Percentiles rank a stretch among this genome's conserved stretches.
Evolutionary conservation across 192 early-diverging fungal species (phyloP).

Genomic region (Coemansia sp.): DNA sequence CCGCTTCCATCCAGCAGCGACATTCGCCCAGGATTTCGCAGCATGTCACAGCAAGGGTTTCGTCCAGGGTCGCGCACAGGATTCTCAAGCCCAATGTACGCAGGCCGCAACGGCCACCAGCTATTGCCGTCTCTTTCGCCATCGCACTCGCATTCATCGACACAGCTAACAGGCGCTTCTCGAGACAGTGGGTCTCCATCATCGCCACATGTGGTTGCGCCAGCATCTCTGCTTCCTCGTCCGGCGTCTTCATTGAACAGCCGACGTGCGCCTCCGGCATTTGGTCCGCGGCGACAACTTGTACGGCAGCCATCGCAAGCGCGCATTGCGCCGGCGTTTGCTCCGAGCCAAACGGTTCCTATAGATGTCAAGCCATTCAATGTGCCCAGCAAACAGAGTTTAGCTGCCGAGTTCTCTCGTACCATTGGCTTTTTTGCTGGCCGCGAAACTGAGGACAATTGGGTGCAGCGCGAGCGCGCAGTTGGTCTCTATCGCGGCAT

Average conservation of each 20-base stretch:
- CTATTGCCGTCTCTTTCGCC: conserved; percentile 12
- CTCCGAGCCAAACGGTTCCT: conserved; percentile 27
- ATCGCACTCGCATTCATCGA: conserved; percentile 2
- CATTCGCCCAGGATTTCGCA: conserved; percentile 17
- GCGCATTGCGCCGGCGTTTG: conserved; percentile 24
- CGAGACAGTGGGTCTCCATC: conserved; percentile 4
- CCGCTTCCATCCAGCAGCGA: conserved; percentile 16
- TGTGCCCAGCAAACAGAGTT: conserved; percentile 29
- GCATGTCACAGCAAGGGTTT: conserved; percentile 45
- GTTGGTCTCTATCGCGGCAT: conserved; percentile 44
- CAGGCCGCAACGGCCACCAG: conserved; percentile 15
- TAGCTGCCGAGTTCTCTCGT: conserved; percentile 37
- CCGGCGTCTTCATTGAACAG: conserved; percentile 20
- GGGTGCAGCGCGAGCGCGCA: conserved; percentile 48
- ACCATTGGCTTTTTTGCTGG: conserved; percentile 33
- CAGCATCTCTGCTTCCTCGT: conserved; percentile 11
- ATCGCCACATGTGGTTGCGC: conserved; percentile 9
- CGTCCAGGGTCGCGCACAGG: conserved; percentile 32
- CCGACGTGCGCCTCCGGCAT: conserved; percentile 11
- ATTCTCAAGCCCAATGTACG: conserved; percentile 24
- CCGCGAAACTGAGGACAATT: conserved; percentile 50
- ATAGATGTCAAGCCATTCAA: conserved; percentile 33
- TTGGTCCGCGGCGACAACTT: conserved; percentile 21
- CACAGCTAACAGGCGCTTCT: background rate
- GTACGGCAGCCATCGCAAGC: conserved; percentile 31